These are phyloP conservation scores for Colletotrichum costaricense DNA, from an alignment of 2,329 filamentous ascomycete genomes.

Conservation along the genomic window DNA sequence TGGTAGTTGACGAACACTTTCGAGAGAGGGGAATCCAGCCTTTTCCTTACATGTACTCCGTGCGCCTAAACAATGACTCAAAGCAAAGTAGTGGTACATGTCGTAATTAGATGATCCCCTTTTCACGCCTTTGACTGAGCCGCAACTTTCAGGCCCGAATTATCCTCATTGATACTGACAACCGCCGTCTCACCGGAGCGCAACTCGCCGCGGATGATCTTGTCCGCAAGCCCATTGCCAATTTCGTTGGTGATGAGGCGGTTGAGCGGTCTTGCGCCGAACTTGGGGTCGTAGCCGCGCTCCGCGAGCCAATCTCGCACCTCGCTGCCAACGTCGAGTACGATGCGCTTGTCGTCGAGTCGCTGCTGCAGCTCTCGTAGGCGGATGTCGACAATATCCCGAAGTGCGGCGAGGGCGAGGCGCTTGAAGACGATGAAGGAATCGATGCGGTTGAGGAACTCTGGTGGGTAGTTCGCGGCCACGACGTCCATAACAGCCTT, in stretches of 20 bases:
- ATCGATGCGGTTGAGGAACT: conserved; percentile 96
- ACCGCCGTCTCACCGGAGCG: conserved; percentile 79
- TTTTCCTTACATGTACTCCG: background rate
- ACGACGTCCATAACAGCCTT: conserved; percentile 91
- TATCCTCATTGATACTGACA: conserved; percentile 75
- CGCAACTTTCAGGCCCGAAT: conserved; percentile 65
- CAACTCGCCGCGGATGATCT: conserved; percentile 88
- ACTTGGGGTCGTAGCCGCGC: conserved; percentile 89
- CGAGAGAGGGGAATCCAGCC: conserved; percentile 12
- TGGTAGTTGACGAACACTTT: background rate
- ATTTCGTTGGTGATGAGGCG: conserved; percentile 91
- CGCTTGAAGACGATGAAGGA: conserved; percentile 97
- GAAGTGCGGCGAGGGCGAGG: conserved; percentile 79
- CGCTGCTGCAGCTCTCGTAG: conserved; percentile 85
- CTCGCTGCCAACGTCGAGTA: conserved; percentile 74
- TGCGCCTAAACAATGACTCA: background rate
- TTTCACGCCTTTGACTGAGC: conserved; percentile 7
- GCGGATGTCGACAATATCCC: conserved; percentile 94
- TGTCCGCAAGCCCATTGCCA: conserved; percentile 87
- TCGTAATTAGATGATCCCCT: background rate
- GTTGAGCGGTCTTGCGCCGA: conserved; percentile 91
- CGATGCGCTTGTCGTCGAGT: conserved; percentile 87
- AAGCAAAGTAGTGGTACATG: background rate
- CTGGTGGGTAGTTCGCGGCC: conserved; percentile 79
- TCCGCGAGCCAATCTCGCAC: conserved; percentile 90